phyloP scores from a whole-genome alignment of 169 alveolate genomes.

The Theileria annulata region DNA sequence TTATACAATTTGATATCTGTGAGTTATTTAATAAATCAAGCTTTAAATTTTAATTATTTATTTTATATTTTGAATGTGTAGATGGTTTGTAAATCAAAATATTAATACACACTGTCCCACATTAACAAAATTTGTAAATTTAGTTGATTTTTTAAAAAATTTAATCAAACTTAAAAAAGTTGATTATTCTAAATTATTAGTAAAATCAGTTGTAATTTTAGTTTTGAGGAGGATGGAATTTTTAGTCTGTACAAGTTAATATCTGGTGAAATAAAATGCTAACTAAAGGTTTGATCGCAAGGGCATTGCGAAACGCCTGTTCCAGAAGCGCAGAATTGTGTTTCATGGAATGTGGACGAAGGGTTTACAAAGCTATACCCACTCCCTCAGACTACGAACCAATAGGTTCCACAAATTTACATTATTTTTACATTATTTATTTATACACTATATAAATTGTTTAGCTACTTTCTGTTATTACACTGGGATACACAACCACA shows the following conservation, averaged over 20 bases:
- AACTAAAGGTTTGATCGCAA: constrained; percentile 15
- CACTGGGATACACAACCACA: constrained; percentile 59
- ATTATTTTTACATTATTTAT: neutral
- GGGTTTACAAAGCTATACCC: constrained; percentile 24
- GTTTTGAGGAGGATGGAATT: neutral
- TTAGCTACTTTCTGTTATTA: constrained; percentile 55
- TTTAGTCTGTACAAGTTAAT: neutral
- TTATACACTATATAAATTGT: neutral
- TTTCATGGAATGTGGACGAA: constrained; percentile 23
- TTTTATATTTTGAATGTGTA: too few species aligned
- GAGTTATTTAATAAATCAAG: neutral
- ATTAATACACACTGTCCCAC: too few species aligned
- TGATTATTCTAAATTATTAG: too few species aligned
- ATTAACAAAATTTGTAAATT: too few species aligned
- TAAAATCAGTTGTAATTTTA: too few species aligned
- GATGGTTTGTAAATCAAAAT: too few species aligned
- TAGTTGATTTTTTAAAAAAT: too few species aligned
- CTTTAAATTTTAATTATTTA: too few species aligned
- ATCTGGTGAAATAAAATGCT: neutral
- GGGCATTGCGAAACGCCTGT: constrained; percentile 33
- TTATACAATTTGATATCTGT: neutral
- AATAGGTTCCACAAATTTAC: constrained; percentile 20
- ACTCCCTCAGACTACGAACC: constrained; percentile 51
- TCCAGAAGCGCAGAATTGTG: constrained; percentile 63
- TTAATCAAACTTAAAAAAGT: too few species aligned